phyloP scores from a whole-genome alignment of 345 rosid species.

The Eucalyptus erythrocorys region DNA sequence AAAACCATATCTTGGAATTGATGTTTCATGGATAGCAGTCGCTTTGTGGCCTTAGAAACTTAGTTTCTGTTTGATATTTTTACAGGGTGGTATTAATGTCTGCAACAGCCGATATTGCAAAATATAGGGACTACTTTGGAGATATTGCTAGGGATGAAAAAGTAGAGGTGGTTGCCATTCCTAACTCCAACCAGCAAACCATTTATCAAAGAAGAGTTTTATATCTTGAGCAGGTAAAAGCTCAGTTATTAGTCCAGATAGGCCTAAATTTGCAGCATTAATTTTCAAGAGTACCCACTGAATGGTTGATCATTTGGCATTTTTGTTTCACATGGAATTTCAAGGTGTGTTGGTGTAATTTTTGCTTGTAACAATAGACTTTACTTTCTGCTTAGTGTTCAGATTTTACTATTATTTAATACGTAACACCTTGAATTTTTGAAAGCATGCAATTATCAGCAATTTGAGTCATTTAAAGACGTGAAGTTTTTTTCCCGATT shows the following conservation, averaged over 20 bases:
- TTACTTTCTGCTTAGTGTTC: background rate
- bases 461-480: background rate
- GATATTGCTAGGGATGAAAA: slow-evolving; percentile 85
- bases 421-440: background rate
- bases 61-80: background rate
- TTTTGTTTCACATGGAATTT: background rate
- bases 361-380: background rate
- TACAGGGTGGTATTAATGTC: slow-evolving; percentile 94
- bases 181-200: slow-evolving; percentile 49
- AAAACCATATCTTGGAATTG: background rate
- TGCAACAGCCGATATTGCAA: slow-evolving; percentile 83
- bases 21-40: background rate
- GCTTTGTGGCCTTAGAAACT: background rate
- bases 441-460: background rate
- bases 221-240: slow-evolving; percentile 74
- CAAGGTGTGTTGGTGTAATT: background rate
- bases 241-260: background rate
- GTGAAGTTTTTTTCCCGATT: background rate
- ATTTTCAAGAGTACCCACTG: background rate
- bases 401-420: background rate
- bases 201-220: slow-evolving; percentile 53
- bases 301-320: background rate
- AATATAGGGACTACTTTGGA: slow-evolving; percentile 77
- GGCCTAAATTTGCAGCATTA: background rate
- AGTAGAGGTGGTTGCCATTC: slow-evolving; percentile 86